Base-by-base conservation (phyloP, 768 basidiomycete genomes). In the Termitomyces sp. region DNA sequence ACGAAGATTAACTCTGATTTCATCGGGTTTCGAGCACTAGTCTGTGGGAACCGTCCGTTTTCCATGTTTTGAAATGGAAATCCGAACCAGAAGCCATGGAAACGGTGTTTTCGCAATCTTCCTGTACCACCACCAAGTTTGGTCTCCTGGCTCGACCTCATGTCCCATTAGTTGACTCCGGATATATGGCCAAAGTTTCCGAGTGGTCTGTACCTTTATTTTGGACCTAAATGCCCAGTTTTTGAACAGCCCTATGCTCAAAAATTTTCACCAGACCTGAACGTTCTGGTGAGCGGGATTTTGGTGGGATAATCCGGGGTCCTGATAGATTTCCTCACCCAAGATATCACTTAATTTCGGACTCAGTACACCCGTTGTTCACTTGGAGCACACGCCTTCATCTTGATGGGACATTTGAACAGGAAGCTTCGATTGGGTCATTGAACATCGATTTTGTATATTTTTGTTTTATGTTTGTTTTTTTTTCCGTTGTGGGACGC, bases 361-460 rank as follows among this genome's bases (percentile, higher is more conserved):
- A n/a, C 56, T 51, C 58, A 46, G 56, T 61, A 59, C 62, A 60
- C 46, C n/a, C 54, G 49, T 56, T 57, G 42, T 65, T 51, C 57
- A 58, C 55, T 48, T 52, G 39, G 61, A 60, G 48, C 52, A 65
- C 55, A 54, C 56, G 54, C 41, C 31, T 52, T 22, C 27, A 66
- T 64, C 66, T 59, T 63, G 63, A 68, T 65, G 61, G 50, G 51
- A 57, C 61, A 34, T 24, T 53, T 37, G 49, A 59, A 39, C 51
- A 62, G 55, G 51, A 56, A 55, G 59, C 34, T 60, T 50, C 59
- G 55, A 61, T 65, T 54, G 36, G 37, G 39, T 15, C 60, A 62
- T 48, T 47, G 48, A 50, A 20, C 59, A 39, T 39, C 55, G 58
- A 57, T 60, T 48, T 61, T 42, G 51, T 55, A 34, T 45, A 48